phyloP scores from a whole-genome alignment of 257 asterid species.

The Cinchona pubescens region DNA sequence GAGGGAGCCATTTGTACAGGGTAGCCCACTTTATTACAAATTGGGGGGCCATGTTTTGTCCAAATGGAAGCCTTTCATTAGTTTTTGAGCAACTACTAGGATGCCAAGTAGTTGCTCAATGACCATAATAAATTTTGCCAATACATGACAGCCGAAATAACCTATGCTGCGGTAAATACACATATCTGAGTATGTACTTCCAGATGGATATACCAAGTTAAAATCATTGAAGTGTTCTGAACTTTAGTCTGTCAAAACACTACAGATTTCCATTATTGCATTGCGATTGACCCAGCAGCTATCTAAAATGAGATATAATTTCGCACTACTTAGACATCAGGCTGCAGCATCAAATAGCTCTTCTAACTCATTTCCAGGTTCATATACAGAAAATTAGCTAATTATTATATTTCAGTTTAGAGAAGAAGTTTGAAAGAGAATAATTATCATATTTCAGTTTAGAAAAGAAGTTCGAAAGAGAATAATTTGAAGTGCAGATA shows the following conservation, averaged over 20 bases:
- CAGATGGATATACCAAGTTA: neutral
- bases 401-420: no score
- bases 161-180: neutral
- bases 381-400: neutral
- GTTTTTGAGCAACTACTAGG: no score
- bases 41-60: no score
- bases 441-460: neutral
- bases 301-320: neutral
- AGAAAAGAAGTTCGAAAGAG: neutral
- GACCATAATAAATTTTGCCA: no score
- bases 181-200: neutral
- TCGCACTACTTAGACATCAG: neutral
- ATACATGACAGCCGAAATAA: neutral
- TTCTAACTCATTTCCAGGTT: neutral
- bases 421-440: neutral
- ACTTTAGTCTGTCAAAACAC: no score
- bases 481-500: neutral
- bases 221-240: neutral
- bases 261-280: neutral
- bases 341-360: neutral
- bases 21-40: no score
- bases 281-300: no score
- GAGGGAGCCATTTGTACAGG: no score
- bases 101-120: no score
- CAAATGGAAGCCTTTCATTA: no score